These are phyloP conservation scores for Alternaria gaisen DNA, from an alignment of 2,329 filamentous ascomycete genomes.

Conservation along the genomic window DNA sequence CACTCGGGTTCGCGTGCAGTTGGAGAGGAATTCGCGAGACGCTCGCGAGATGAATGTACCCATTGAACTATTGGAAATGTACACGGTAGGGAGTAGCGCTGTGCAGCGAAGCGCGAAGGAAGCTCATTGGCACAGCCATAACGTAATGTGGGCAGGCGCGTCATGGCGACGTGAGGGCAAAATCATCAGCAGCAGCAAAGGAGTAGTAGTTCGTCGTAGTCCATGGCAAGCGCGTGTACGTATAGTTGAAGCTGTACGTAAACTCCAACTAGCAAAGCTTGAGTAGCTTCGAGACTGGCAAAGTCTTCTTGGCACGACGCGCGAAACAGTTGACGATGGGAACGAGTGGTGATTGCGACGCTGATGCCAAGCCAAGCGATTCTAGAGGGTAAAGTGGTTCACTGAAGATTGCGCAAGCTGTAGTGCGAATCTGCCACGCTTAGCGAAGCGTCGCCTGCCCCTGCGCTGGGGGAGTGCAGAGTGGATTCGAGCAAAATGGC, in stretches of 20 bases:
- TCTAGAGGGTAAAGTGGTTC: slow-evolving; percentile 18
- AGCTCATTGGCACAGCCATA: slow-evolving; percentile 2
- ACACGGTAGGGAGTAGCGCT: neutral
- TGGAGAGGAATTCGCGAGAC: neutral
- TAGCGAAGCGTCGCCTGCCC: slow-evolving; percentile 17
- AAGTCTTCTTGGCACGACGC: slow-evolving; percentile 7
- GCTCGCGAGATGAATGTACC: neutral
- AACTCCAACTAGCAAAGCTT: slow-evolving; percentile 12
- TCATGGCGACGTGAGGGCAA: slow-evolving; percentile 10
- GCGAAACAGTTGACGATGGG: slow-evolving; percentile 10
- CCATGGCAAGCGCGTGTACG: neutral
- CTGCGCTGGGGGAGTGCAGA: slow-evolving; percentile 6
- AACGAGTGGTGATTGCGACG: slow-evolving; percentile 13
- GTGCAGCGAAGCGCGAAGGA: neutral
- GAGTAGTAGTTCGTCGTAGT: neutral
- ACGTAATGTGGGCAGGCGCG: slow-evolving; percentile 12
- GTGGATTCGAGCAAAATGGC: too few species aligned
- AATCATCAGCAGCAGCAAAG: neutral
- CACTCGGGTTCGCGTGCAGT: slow-evolving; percentile 4
- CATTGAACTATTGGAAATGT: slow-evolving; percentile 8
- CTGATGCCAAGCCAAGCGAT: slow-evolving; percentile 13
- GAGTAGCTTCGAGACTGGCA: slow-evolving; percentile 8
- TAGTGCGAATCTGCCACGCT: slow-evolving; percentile 20
- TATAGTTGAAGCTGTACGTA: neutral
- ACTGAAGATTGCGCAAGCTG: slow-evolving; percentile 25